Evolutionary conservation across 192 early-diverging fungal genomes (phyloP).

Genomic region (Mortierella hygrophila): DNA sequence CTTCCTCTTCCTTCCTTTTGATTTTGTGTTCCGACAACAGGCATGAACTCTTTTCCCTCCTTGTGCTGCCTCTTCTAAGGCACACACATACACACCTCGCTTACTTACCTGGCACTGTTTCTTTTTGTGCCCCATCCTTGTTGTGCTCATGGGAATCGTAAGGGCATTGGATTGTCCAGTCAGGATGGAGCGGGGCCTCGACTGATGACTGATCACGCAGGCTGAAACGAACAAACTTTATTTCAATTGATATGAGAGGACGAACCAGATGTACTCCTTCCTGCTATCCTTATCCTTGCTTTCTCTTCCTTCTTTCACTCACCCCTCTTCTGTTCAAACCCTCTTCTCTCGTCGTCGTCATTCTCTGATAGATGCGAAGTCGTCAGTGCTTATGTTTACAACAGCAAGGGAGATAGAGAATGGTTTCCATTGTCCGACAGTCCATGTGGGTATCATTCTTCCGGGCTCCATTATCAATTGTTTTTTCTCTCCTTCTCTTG

Average conservation of each 20-base stretch:
- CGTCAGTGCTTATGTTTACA: not conserved
- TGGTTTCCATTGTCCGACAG: not conserved
- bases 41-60: no score
- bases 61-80: no score
- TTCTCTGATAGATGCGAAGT: not conserved
- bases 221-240: not conserved
- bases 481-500: not conserved
- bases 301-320: not conserved
- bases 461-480: not conserved
- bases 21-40: not conserved
- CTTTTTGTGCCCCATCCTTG: not conserved
- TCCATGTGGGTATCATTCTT: not conserved
- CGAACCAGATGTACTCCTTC: not conserved
- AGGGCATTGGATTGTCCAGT: not conserved
- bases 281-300: not conserved
- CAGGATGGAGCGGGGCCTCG: conserved; percentile 1
- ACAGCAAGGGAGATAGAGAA: no score
- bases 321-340: no score
- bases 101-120: no score
- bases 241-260: not conserved
- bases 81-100: no score
- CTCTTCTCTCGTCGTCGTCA: not conserved
- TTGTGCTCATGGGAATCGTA: not conserved
- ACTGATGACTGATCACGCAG: not conserved
- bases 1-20: not conserved